phyloP scores from a whole-genome alignment of 805 yeast species.

The Candida ovalis region DNA sequence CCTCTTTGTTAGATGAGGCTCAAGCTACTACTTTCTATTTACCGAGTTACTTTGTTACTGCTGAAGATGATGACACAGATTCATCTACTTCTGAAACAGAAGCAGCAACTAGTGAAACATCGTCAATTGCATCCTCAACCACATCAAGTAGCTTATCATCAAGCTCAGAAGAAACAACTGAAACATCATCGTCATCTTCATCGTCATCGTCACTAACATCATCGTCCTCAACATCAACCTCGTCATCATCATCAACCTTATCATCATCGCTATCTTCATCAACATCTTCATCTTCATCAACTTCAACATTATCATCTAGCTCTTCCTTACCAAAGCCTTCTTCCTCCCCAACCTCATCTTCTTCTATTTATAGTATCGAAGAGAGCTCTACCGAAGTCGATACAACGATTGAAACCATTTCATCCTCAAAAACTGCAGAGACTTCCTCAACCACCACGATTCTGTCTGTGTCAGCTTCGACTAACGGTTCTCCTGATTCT shows the following conservation, averaged over 20 bases:
- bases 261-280: too few relatives aligned
- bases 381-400: not conserved
- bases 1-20: conserved; percentile 22
- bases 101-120: not conserved
- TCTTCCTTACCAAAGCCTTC: not conserved
- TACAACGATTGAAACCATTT: too few relatives aligned
- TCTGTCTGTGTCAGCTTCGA: not conserved
- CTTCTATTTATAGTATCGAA: not conserved
- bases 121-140: not conserved
- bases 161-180: too few relatives aligned
- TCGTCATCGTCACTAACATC: too few relatives aligned
- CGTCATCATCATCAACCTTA: too few relatives aligned
- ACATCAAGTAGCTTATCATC: too few relatives aligned
- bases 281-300: too few relatives aligned
- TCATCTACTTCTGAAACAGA: not conserved
- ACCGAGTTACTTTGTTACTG: conserved; percentile 27
- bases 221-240: too few relatives aligned
- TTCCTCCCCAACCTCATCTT: not conserved
- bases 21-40: conserved; percentile 24
- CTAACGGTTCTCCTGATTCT: not conserved
- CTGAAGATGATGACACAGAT: conserved; percentile 9
- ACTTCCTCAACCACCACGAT: not conserved
- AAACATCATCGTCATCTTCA: not conserved
- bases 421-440: too few relatives aligned
- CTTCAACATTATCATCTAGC: too few relatives aligned